A percentile compares a stretch with the other conserved stretches of the same genome.
These are phyloP conservation scores for Astrothelium subdiscretum DNA, from an alignment of 495 filamentous ascomycete genomes.

Conservation along the genomic window DNA sequence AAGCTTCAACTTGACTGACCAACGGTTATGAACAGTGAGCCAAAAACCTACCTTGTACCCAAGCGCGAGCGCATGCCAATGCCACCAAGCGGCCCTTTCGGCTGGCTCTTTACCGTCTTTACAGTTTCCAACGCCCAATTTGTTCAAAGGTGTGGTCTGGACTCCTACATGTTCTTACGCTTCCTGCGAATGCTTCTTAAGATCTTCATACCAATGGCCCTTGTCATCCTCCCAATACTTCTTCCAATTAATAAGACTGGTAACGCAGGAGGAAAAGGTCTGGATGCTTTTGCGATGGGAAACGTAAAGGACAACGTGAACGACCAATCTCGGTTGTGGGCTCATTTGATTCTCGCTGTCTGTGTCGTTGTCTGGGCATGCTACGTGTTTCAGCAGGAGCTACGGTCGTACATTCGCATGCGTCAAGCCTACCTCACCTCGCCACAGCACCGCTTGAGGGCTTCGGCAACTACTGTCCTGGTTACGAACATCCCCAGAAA, in stretches of 20 bases:
- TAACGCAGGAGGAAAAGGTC: constrained; percentile 44
- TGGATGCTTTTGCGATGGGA: constrained; percentile 81
- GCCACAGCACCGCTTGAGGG: constrained; percentile 83
- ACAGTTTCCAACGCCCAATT: constrained; percentile 73
- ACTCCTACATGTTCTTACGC: constrained; percentile 96
- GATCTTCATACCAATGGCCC: constrained; percentile 73
- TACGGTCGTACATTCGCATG: constrained; percentile 84
- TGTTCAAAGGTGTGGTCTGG: constrained; percentile 87
- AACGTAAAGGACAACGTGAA: constrained; percentile 69
- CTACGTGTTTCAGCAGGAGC: constrained; percentile 75
- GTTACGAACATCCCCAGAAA: constrained; percentile 80
- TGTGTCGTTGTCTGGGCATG: constrained; percentile 73
- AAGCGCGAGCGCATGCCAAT: constrained; percentile 69
- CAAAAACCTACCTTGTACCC: constrained; percentile 83
- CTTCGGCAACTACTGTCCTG: constrained; percentile 92
- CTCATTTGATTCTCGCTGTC: constrained; percentile 75
- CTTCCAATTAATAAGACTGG: constrained; percentile 60
- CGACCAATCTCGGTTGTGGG: constrained; percentile 70
- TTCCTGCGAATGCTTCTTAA: constrained; percentile 88
- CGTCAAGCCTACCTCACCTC: constrained; percentile 93
- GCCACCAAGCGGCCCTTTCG: constrained; percentile 58
- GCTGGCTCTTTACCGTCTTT: constrained; percentile 60
- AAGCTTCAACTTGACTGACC: neutral
- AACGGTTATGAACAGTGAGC: constrained; percentile 42
- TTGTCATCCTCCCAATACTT: constrained; percentile 73